Evolutionary conservation across 1,139 yeast species (phyloP), one percentile per base, ranked within the genome.

Genomic region (Kurtzmaniella natalensis): DNA sequence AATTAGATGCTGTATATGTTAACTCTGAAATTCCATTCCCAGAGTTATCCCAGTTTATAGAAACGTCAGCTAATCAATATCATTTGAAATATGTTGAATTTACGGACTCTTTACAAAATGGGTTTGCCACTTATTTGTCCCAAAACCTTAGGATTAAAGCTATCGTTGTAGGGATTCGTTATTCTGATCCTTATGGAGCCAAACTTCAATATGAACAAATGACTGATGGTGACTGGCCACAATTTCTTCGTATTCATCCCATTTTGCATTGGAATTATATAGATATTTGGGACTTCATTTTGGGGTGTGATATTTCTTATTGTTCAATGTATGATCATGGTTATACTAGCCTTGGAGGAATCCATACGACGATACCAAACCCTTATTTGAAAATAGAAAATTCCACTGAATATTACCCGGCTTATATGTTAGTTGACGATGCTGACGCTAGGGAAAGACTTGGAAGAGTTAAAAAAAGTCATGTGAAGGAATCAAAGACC

Each of bases 191-290:
- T 0, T 82, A 72, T 50, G 88, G 94, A 0, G 57, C 59, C 1
- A 44, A 59, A 10, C 62, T 87, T 25, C 43, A 62, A 11, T 68
- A 68, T 36, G 72, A 81, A 39, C 88, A 84, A 47, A 53, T 49
- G 26, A 87, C 96, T 0, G 95, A 87, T 51, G 81, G 77, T 41
- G 78, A 86, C 34, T 87, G 96, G 96, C 96, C 96, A n/a, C 61
- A 64, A 25, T 87, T 87, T 51, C 57, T 79, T 43, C 61, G 96
- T 30, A 67, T 86, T 7, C 92, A 86, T 48, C 95, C 96, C 0
- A 81, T 87, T 9, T 64, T 87, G 32, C 82, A 83, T 35, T 87
- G 95, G 95, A 72, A 72, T 29, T 85, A 83, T 46, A 72, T 70
- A 18, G 86, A 86, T 38, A 69, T 87, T 3, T 87, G 96, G 96